Evolutionary conservation across 2,329 filamentous ascomycete species (phyloP).

Genomic region (Blastomyces emzantsi): DNA sequence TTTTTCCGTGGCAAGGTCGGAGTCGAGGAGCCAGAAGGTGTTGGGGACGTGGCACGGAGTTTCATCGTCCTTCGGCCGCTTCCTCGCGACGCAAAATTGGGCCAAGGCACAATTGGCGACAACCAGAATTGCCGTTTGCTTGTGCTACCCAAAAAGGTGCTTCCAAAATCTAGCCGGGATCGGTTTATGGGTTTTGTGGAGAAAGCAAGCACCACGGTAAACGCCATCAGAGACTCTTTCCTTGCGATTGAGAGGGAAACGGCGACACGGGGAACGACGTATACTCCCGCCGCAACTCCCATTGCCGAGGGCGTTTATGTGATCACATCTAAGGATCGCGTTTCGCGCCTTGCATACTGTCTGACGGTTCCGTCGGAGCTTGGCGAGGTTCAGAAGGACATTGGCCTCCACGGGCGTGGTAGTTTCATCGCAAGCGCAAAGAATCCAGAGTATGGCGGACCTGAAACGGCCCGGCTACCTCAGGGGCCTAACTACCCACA

Average conservation of each 20-base stretch:
- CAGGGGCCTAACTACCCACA: slow-evolving; percentile 61
- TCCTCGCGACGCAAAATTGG: slow-evolving; percentile 58
- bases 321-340: slow-evolving; percentile 60
- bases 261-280: slow-evolving; percentile 61
- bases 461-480: slow-evolving; percentile 54
- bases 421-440: slow-evolving; percentile 73
- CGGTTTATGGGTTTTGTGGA: slow-evolving; percentile 77
- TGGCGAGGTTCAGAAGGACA: slow-evolving; percentile 62
- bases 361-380: slow-evolving; percentile 62
- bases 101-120: slow-evolving; percentile 48
- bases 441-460: slow-evolving; percentile 55
- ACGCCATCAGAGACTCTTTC: slow-evolving; percentile 64
- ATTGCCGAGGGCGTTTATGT: slow-evolving; percentile 82
- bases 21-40: slow-evolving; percentile 50
- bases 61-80: slow-evolving; percentile 73
- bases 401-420: slow-evolving; percentile 62
- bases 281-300: slow-evolving; percentile 59
- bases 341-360: slow-evolving; percentile 71
- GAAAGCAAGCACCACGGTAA: slow-evolving; percentile 56
- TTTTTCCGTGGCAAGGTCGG: slow-evolving; percentile 73
- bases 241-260: slow-evolving; percentile 64
- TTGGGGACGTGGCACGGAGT: slow-evolving; percentile 65
- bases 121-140: slow-evolving; percentile 60
- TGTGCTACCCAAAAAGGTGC: slow-evolving; percentile 73
- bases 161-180: slow-evolving; percentile 60